A percentile compares a stretch with the other conserved stretches of the same genome.
These are phyloP conservation scores for Metroxylon sagu DNA, from an alignment of 176 grass and related monocot genomes.

Conservation along the genomic window DNA sequence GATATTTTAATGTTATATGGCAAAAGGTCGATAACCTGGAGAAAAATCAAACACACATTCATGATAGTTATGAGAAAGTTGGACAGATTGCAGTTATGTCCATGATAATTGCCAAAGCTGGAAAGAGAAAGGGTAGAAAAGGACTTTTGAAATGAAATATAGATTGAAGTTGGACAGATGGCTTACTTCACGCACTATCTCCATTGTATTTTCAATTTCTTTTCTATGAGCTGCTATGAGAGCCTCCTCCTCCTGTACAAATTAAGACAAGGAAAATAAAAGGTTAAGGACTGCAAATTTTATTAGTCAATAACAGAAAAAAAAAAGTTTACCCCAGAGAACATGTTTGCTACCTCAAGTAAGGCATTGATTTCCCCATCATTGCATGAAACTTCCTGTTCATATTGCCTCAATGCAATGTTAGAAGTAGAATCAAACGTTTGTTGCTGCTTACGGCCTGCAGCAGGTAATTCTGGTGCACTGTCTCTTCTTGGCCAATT, in stretches of 20 bases:
- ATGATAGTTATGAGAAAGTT: no score
- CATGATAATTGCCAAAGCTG: no score
- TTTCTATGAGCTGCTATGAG: slow-evolving; percentile 48
- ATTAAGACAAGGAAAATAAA: slow-evolving; percentile 8
- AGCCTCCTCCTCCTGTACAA: slow-evolving; percentile 36
- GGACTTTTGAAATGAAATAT: no score
- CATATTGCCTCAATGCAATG: slow-evolving; percentile 10
- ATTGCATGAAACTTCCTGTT: slow-evolving; percentile 26
- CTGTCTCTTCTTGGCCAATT: slow-evolving; percentile 8
- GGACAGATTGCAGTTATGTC: no score
- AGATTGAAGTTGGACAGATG: no score
- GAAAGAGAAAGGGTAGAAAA: no score
- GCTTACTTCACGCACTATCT: slow-evolving; percentile 41
- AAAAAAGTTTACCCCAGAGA: not conserved
- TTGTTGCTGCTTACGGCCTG: not conserved
- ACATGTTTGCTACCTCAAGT: slow-evolving; percentile 33
- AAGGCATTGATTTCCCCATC: slow-evolving; percentile 32
- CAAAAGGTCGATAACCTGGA: no score
- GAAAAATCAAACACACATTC: no score
- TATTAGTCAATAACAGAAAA: not conserved
- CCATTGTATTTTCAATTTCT: slow-evolving; percentile 40
- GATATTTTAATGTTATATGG: no score
- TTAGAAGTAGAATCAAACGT: slow-evolving; percentile 1
- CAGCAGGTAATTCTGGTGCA: slow-evolving; percentile 4
- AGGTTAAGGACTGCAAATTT: not conserved